A percentile compares a stretch with the other conserved stretches of the same genome.
Conservation (phyloP, 2,329 filamentous ascomycete genomes). For the Trichoderma brevicompactum region DNA sequence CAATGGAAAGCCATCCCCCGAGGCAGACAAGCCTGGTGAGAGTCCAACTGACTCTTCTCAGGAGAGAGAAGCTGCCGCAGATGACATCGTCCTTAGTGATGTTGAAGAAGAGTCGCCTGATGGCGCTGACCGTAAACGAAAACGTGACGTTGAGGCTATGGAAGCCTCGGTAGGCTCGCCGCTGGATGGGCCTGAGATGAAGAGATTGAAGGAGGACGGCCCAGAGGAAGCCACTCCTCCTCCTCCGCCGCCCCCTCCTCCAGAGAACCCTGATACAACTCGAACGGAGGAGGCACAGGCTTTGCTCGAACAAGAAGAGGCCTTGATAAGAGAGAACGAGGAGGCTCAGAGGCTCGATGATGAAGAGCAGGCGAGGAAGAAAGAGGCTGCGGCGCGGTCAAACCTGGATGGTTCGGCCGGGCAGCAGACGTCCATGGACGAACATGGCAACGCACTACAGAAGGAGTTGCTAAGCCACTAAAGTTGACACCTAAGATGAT, state of each 20-base stretch:
- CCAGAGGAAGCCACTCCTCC: slow-evolving; percentile 47
- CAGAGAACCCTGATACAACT: slow-evolving; percentile 43
- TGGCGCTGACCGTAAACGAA: slow-evolving; percentile 65
- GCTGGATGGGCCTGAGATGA: slow-evolving; percentile 60
- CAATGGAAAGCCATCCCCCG: slow-evolving; percentile 7
- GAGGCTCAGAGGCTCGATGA: slow-evolving; percentile 58
- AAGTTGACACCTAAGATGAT: neutral
- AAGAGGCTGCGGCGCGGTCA: slow-evolving; percentile 33
- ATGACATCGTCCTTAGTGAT: slow-evolving; percentile 46
- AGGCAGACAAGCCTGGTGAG: slow-evolving; percentile 31
- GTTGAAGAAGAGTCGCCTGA: slow-evolving; percentile 52
- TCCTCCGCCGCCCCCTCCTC: slow-evolving; percentile 54
- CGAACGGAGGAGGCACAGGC: slow-evolving; percentile 50
- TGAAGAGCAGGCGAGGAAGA: slow-evolving; percentile 44
- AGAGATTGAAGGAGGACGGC: slow-evolving; percentile 56
- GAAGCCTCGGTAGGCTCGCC: slow-evolving; percentile 54
- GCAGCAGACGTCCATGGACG: slow-evolving; percentile 26
- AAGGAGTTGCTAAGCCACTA: slow-evolving; percentile 35
- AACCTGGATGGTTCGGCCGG: slow-evolving; percentile 3
- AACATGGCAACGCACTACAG: slow-evolving; percentile 33
- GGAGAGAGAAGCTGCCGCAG: slow-evolving; percentile 31
- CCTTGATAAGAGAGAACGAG: slow-evolving; percentile 57
- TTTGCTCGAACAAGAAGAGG: slow-evolving; percentile 56
- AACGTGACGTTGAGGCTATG: slow-evolving; percentile 52
- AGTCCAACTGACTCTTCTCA: slow-evolving; percentile 18